Evolutionary conservation across 23 red algal species (phyloP).

Genomic region (Gracilaria domingensis): DNA sequence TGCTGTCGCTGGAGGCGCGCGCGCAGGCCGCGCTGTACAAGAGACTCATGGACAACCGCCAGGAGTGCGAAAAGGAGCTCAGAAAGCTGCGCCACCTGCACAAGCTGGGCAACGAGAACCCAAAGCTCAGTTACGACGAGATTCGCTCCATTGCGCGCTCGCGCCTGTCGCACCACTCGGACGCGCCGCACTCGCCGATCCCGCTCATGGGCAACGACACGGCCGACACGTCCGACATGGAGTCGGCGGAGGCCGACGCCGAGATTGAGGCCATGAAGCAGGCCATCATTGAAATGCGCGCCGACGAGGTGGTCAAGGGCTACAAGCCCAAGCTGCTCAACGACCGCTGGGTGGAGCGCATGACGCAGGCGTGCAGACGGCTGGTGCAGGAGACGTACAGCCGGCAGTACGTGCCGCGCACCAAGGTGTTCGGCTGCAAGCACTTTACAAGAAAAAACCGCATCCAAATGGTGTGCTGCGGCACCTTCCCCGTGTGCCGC

Average conservation of each 20-base stretch:
- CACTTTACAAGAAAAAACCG: slow-evolving; percentile 76
- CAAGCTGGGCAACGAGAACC: slow-evolving; percentile 63
- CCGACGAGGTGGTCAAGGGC: slow-evolving; percentile 63
- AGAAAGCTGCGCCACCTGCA: slow-evolving; percentile 57
- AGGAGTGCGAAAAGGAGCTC: slow-evolving; percentile 60
- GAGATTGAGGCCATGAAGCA: slow-evolving; percentile 72
- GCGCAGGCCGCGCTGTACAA: slow-evolving; percentile 57
- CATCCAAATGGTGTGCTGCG: slow-evolving; percentile 73
- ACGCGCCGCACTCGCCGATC: background rate
- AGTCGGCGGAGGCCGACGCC: slow-evolving; percentile 38
- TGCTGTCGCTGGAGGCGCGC: slow-evolving; percentile 66
- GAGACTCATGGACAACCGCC: slow-evolving; percentile 44
- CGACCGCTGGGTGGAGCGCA: slow-evolving; percentile 45
- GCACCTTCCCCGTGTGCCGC: slow-evolving; percentile 73
- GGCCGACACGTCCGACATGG: slow-evolving; percentile 24
- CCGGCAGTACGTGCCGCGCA: slow-evolving; percentile 53
- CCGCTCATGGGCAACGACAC: background rate
- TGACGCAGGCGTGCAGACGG: slow-evolving; percentile 45
- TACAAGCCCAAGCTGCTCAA: slow-evolving; percentile 49
- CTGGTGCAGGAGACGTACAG: slow-evolving; percentile 66
- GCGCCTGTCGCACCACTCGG: slow-evolving; percentile 15
- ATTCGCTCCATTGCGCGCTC: slow-evolving; percentile 48
- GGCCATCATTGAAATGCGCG: slow-evolving; percentile 76
- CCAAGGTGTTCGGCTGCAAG: slow-evolving; percentile 59
- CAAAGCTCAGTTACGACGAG: slow-evolving; percentile 67